Conservation (phyloP, 805 yeast genomes). For the Candida maltosa region DNA sequence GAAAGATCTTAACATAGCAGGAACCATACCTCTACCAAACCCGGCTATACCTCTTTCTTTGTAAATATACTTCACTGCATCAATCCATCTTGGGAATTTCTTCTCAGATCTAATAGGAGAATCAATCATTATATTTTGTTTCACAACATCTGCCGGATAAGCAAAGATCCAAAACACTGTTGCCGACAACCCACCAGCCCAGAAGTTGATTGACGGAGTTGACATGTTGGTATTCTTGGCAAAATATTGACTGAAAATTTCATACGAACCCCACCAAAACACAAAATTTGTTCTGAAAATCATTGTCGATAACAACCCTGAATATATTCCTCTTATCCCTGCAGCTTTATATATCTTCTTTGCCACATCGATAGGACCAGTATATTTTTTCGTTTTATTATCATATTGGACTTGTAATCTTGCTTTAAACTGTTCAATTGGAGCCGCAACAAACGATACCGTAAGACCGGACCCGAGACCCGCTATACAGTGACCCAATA, state of each 20-base stretch:
- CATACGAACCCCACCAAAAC: slow-evolving; percentile 95
- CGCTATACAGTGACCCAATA: slow-evolving; percentile 72
- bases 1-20: slow-evolving; percentile 77
- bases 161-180: slow-evolving; percentile 87
- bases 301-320: slow-evolving; percentile 83
- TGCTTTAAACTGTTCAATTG: slow-evolving; percentile 86
- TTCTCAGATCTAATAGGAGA: slow-evolving; percentile 60
- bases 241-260: slow-evolving; percentile 68
- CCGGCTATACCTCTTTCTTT: slow-evolving; percentile 61
- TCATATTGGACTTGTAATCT: slow-evolving; percentile 88
- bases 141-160: slow-evolving; percentile 85
- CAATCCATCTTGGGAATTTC: slow-evolving; percentile 64
- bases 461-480: slow-evolving; percentile 88
- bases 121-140: slow-evolving; percentile 82
- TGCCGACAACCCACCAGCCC: slow-evolving; percentile 90
- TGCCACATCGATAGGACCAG: slow-evolving; percentile 80
- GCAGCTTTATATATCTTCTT: slow-evolving; percentile 52
- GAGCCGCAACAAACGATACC: slow-evolving; percentile 93
- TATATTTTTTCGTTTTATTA: slow-evolving; percentile 59
- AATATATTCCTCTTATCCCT: slow-evolving; percentile 72
- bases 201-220: slow-evolving; percentile 73
- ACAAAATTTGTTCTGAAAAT: slow-evolving; percentile 82
- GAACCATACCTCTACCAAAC: slow-evolving; percentile 77
- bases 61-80: slow-evolving; percentile 70
- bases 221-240: slow-evolving; percentile 61